These are phyloP conservation scores for Pisolithus sp. DNA, from an alignment of 768 basidiomycete species.

Conservation along the genomic window DNA sequence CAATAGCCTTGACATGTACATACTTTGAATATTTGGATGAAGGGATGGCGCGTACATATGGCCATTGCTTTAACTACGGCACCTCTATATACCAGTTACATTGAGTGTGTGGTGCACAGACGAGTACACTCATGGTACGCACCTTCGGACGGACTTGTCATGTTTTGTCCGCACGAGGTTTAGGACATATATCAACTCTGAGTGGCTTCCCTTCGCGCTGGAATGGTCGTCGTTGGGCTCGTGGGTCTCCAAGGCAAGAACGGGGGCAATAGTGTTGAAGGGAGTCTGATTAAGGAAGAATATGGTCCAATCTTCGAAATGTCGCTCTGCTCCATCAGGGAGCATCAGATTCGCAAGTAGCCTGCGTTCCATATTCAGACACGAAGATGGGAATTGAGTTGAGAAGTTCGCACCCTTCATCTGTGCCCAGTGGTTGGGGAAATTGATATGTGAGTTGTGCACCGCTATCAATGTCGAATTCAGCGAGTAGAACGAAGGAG, in stretches of 20 bases:
- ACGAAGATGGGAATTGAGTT: not conserved
- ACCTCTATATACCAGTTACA: constrained; percentile 47
- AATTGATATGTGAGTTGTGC: constrained; percentile 94
- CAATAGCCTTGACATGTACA: constrained; percentile 8
- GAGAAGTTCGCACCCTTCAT: constrained; percentile 70
- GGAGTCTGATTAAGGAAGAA: constrained; percentile 96
- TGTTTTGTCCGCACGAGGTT: constrained; percentile 90
- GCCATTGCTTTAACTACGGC: constrained; percentile 93
- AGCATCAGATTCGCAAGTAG: constrained; percentile 96
- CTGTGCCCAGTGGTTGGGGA: constrained; percentile 87
- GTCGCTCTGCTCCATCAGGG: constrained; percentile 94
- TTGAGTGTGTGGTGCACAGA: not conserved
- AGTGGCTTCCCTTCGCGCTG: constrained; percentile 20
- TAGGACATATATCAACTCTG: constrained; percentile 75
- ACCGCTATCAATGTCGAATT: constrained; percentile 95
- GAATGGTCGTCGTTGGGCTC: constrained; percentile 26
- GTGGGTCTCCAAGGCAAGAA: constrained; percentile 63
- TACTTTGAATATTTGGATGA: constrained; percentile 94
- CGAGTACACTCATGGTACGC: constrained; percentile 16
- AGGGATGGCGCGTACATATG: constrained; percentile 88
- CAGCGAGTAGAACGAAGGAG: constrained; percentile 93
- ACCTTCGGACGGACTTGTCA: constrained; percentile 78
- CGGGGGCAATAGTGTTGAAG: constrained; percentile 79
- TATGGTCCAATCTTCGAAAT: constrained; percentile 95
- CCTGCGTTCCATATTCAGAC: constrained; percentile 34